phyloP scores from a whole-genome alignment of 192 early-diverging fungal genomes.

The Podila minutissima region DNA sequence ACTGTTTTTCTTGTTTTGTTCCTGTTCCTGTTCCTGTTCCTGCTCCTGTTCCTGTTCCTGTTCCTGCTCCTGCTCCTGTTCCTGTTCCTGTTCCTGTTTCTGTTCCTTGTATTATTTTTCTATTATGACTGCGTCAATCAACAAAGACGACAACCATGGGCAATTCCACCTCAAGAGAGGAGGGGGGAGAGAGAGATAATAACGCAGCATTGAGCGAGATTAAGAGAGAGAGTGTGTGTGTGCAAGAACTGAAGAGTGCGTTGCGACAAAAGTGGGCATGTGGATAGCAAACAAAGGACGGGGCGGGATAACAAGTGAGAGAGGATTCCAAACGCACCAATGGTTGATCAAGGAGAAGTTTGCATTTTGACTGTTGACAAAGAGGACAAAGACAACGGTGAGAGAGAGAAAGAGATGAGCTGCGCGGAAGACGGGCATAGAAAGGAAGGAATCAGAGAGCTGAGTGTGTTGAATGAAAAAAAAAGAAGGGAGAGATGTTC shows the following conservation, averaged over 20 bases:
- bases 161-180: not conserved
- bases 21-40: too few relatives aligned
- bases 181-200: too few relatives aligned
- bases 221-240: too few relatives aligned
- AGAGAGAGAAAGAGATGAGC: not conserved
- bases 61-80: too few relatives aligned
- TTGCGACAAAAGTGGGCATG: too few relatives aligned
- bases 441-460: not conserved
- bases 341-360: constrained; percentile 8
- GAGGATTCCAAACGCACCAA: constrained; percentile 5
- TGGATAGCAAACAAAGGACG: not conserved
- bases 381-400: not conserved
- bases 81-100: too few relatives aligned
- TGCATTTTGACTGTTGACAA: not conserved
- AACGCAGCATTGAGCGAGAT: too few relatives aligned
- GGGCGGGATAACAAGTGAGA: not conserved
- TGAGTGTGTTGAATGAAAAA: too few relatives aligned
- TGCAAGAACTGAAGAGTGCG: too few relatives aligned
- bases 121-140: not conserved
- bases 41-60: too few relatives aligned
- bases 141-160: not conserved
- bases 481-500: too few relatives aligned
- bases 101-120: not conserved
- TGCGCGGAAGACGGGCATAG: not conserved
- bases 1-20: not conserved